Evolutionary conservation across 495 filamentous ascomycete species (phyloP).

Genomic region (Ramalina peruviana): DNA sequence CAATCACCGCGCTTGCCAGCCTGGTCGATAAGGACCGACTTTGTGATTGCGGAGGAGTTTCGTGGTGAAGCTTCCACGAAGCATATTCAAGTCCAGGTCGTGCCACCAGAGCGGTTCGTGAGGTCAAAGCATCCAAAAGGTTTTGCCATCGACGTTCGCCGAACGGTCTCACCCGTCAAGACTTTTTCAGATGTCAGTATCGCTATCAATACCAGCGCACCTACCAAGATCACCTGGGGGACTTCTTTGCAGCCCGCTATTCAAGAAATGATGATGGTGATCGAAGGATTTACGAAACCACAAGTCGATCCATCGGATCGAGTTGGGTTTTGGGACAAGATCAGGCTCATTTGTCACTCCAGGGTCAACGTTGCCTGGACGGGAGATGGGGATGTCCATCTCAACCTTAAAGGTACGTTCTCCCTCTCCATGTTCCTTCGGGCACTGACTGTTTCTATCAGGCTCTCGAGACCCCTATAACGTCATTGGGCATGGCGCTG

Average conservation of each 20-base stretch:
- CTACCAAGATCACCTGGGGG: conserved; percentile 92
- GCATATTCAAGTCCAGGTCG: conserved; percentile 69
- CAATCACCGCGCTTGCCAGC: conserved; percentile 72
- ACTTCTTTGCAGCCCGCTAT: conserved; percentile 96
- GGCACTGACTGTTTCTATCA: conserved; percentile 11
- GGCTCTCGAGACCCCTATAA: conserved; percentile 84
- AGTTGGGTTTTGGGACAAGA: conserved; percentile 98
- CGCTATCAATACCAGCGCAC: conserved; percentile 81
- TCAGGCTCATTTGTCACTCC: conserved; percentile 89
- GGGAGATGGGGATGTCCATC: conserved; percentile 89
- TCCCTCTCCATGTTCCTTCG: not conserved
- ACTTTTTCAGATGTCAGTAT: conserved; percentile 85
- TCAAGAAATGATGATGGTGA: conserved; percentile 99
- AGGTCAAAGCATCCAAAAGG: conserved; percentile 29
- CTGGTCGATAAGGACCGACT: conserved; percentile 75
- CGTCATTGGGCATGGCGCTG: conserved; percentile 82
- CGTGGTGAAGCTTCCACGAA: conserved; percentile 63
- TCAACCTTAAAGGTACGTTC: conserved; percentile 67
- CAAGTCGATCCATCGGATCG: conserved; percentile 86
- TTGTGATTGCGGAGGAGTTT: conserved; percentile 93
- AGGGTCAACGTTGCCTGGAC: conserved; percentile 78
- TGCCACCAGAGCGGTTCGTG: conserved; percentile 48
- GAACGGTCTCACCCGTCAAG: conserved; percentile 90
- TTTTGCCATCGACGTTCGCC: conserved; percentile 72
- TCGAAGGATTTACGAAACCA: conserved; percentile 93